Percentiles rank a stretch among this genome's conserved stretches.
Evolutionary conservation across 2,329 filamentous ascomycete genomes (phyloP).

Genomic region (Erysiphe pulchra): DNA sequence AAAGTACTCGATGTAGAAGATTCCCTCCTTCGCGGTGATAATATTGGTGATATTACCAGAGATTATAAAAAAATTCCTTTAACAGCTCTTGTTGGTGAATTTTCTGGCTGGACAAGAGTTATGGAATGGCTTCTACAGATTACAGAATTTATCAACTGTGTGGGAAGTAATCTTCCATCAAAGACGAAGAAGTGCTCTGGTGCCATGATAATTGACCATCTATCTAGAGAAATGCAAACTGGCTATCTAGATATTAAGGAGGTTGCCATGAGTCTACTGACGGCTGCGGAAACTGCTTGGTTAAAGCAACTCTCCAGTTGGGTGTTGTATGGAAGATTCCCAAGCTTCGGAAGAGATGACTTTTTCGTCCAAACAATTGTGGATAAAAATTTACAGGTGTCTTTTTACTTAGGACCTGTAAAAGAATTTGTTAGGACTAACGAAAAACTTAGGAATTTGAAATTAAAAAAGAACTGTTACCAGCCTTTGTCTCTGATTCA

Average conservation of each 20-base stretch:
- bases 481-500: conserved; percentile 49
- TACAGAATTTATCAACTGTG: conserved; percentile 36
- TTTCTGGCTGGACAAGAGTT: conserved; percentile 61
- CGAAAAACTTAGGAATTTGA: conserved; percentile 25
- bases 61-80: conserved; percentile 85
- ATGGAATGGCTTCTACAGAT: conserved; percentile 71
- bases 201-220: conserved; percentile 47
- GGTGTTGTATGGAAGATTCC: conserved; percentile 70
- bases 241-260: conserved; percentile 71
- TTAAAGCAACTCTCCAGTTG: conserved; percentile 72
- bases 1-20: conserved; percentile 70
- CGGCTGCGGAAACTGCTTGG: conserved; percentile 69
- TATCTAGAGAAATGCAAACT: conserved; percentile 56
- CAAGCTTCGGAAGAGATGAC: conserved; percentile 51
- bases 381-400: conserved; percentile 10
- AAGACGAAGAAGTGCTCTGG: conserved; percentile 27
- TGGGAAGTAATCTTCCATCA: conserved; percentile 4
- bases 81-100: conserved; percentile 60
- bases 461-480: conserved; percentile 34
- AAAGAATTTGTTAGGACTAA: conserved; percentile 2
- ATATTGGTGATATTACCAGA: conserved; percentile 40
- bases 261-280: conserved; percentile 46
- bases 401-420: neutral
- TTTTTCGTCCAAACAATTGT: conserved; percentile 45
- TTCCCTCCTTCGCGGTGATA: conserved; percentile 47